Evolutionary conservation across 2,329 filamentous ascomycete genomes (phyloP).

Genomic region (Macrophomina tecta): DNA sequence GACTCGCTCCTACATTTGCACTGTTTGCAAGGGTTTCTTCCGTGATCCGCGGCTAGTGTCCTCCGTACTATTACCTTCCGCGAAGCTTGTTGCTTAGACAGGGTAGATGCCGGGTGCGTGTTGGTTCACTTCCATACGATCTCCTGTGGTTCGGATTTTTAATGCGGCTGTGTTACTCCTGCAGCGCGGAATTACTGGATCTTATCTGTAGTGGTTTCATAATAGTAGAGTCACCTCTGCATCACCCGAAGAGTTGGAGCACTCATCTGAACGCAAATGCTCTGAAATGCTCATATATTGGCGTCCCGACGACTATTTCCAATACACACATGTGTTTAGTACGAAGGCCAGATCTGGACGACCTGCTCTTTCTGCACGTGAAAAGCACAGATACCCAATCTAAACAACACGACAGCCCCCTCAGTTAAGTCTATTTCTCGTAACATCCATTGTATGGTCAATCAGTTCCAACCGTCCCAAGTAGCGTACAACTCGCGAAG

Average conservation of each 20-base stretch:
- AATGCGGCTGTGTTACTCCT: too few species aligned
- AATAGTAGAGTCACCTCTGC: too few species aligned
- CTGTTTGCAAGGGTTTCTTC: not conserved
- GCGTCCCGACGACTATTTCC: too few species aligned
- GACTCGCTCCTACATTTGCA: not conserved
- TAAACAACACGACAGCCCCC: not conserved
- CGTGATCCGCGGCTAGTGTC: not conserved
- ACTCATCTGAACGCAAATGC: too few species aligned
- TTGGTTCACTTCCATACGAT: not conserved
- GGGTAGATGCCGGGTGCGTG: not conserved
- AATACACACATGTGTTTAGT: too few species aligned
- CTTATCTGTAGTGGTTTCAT: too few species aligned
- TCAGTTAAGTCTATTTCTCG: not conserved
- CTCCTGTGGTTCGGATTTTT: not conserved
- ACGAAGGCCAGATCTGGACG: too few species aligned
- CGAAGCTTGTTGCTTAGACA: not conserved
- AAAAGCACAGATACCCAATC: not conserved
- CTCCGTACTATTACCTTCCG: not conserved
- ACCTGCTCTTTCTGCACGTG: too few species aligned
- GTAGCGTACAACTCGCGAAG: constrained; percentile 42
- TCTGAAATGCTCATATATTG: too few species aligned
- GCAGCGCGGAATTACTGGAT: too few species aligned
- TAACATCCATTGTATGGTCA: not conserved
- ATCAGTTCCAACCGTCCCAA: constrained; percentile 25
- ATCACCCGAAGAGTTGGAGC: too few species aligned